Base-by-base conservation (phyloP, 164 flowering plant species). In the Pachysandra terminalis region DNA sequence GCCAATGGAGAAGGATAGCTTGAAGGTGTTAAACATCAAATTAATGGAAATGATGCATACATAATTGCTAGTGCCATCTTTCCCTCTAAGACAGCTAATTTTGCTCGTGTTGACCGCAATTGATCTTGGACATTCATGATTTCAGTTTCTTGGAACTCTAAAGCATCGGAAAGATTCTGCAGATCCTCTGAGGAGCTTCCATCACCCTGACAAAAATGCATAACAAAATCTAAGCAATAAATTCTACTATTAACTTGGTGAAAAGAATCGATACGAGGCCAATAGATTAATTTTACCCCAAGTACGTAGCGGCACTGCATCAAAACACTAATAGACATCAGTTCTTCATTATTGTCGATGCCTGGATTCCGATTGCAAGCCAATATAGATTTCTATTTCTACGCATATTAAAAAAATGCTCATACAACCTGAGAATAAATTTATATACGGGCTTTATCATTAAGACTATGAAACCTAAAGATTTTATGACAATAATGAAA, bases 121-220 rank as follows among this genome's bases (percentile, higher is more conserved):
- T 77, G 80, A 72, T 79, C 84, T 73, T 79, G 69, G 21, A 87
- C 79, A 74, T 77, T 78, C 92, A 94, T 85, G 61, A 91, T 75
- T 75, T 90, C 96, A 78, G 80, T 94, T 80, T 91, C 87, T 60
- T 84, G 85, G 49, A 91, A 91, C 79, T 94, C 98, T 85, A 79
- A 85, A 66, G 85, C 84, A 85, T 94, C 97, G 73, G 90, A 88
- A 77, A 91, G 88, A 60, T 75, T 74, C 53, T 65, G 84, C 63
- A 82, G 68, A 51, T 88, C 85, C 27, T 83, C 84, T 14, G 75
- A 66, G n/a, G 79, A 71, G 66, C 66, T 80, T 49, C 70, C 77
- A 65, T 26, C 70, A 60, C 2, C 87, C 96, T 93, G 78, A 59
- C 60, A 62, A 74, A 59, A 64, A 74, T n/a, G 40, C 13, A 23